A percentile compares a stretch with the other conserved stretches of the same genome.
phyloP scores from a whole-genome alignment of 768 basidiomycete species.

The Rhizopogon vulgaris region DNA sequence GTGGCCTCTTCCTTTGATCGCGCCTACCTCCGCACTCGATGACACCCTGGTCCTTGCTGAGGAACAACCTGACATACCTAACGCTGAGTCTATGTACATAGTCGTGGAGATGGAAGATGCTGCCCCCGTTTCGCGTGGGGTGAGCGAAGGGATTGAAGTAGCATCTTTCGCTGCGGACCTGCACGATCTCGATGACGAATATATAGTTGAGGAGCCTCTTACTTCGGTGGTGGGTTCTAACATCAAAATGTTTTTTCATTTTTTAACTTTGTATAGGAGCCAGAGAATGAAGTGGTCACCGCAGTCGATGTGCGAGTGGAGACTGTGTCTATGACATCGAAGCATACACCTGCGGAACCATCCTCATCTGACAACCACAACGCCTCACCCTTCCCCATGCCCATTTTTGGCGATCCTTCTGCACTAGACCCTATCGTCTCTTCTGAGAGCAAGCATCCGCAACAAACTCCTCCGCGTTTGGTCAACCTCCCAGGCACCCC shows the following conservation, averaged over 20 bases:
- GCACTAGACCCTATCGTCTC: conserved; percentile 30
- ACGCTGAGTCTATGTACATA: not conserved
- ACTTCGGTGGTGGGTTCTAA: conserved; percentile 1
- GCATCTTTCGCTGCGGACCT: not conserved
- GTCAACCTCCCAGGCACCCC: conserved; percentile 20
- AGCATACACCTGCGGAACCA: not conserved
- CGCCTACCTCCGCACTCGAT: not conserved
- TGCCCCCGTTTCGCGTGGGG: not conserved
- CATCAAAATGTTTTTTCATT: not conserved
- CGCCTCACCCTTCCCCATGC: conserved; percentile 24
- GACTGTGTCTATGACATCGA: not conserved
- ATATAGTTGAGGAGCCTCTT: not conserved
- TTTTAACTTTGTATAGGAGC: not conserved
- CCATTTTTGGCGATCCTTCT: conserved; percentile 34
- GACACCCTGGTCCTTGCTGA: not conserved
- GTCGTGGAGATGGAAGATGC: not conserved
- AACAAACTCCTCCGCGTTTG: conserved; percentile 8
- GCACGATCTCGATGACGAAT: not conserved
- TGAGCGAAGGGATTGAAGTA: conserved; percentile 2
- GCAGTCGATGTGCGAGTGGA: not conserved
- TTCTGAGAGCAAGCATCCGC: conserved; percentile 1
- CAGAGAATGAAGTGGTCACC: not conserved
- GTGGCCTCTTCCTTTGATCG: not conserved
- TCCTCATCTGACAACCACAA: not conserved
- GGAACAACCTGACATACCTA: not conserved